These are phyloP conservation scores for Nicotiana paniculata DNA, from an alignment of 257 asterid species.

Conservation along the genomic window DNA sequence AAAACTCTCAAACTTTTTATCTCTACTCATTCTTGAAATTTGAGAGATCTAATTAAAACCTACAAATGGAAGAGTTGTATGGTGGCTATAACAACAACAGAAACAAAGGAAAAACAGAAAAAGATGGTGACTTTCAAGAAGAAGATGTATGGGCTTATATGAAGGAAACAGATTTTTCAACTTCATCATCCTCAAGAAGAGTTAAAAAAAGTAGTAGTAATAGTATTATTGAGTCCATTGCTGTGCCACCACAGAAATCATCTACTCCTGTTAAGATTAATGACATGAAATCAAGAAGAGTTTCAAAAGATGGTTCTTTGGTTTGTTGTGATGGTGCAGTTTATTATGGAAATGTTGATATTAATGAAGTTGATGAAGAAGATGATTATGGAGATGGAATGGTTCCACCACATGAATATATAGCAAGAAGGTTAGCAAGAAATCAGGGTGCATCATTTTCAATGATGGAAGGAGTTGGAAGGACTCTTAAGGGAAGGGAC, in stretches of 20 bases:
- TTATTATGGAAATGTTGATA: background rate
- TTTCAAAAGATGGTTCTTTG: background rate
- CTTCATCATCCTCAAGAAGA: background rate
- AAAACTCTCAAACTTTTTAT: background rate
- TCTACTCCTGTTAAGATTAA: slow-evolving; percentile 16
- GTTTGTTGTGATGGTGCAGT: background rate
- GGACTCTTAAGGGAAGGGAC: slow-evolving; percentile 74
- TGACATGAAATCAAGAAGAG: slow-evolving; percentile 18
- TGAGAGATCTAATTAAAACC: background rate
- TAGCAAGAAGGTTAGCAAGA: slow-evolving; percentile 37
- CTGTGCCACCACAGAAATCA: background rate
- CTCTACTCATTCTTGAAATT: background rate
- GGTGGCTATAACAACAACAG: background rate
- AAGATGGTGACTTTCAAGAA: slow-evolving; percentile 37
- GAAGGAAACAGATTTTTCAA: slow-evolving; percentile 10
- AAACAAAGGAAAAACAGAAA: slow-evolving; percentile 7
- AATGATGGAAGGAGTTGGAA: slow-evolving; percentile 69
- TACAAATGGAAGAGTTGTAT: slow-evolving; percentile 16
- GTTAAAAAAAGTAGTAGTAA: background rate
- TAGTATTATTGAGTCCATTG: background rate
- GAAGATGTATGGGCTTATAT: slow-evolving; percentile 37
- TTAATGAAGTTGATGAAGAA: background rate
- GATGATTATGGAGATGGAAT: slow-evolving; percentile 24
- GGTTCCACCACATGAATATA: slow-evolving; percentile 55
- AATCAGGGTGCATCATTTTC: slow-evolving; percentile 45